Conservation (phyloP, 2,329 filamentous ascomycete species). For the Clonostachys sp. region DNA sequence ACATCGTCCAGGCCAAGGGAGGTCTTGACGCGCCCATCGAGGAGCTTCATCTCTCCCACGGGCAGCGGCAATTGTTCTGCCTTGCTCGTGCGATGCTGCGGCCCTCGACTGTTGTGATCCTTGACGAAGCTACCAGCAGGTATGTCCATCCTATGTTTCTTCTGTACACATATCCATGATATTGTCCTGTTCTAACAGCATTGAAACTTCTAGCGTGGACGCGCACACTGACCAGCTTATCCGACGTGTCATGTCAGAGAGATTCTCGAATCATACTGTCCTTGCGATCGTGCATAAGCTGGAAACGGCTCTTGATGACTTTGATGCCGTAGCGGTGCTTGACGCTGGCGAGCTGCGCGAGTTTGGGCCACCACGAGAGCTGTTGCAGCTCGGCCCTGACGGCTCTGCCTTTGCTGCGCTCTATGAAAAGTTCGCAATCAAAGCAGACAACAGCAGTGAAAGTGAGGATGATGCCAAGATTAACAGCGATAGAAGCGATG, state of each 20-base stretch:
- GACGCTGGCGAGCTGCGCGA: constrained; percentile 43
- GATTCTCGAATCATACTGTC: constrained; percentile 37
- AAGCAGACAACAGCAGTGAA: no score
- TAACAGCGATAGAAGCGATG: no score
- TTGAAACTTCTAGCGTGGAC: constrained; percentile 6
- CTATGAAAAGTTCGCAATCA: no score
- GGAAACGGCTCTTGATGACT: constrained; percentile 53
- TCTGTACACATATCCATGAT: background rate
- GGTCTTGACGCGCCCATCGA: constrained; percentile 26
- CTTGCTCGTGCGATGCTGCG: constrained; percentile 34
- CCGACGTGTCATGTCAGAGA: background rate
- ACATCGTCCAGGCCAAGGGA: constrained; percentile 27
- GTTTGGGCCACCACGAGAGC: constrained; percentile 2
- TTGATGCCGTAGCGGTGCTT: constrained; percentile 46
- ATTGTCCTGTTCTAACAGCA: background rate
- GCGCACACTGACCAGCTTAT: background rate
- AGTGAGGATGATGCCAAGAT: no score
- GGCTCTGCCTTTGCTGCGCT: no score
- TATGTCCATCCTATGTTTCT: background rate
- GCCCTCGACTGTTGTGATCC: constrained; percentile 23
- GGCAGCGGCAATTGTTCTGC: constrained; percentile 40
- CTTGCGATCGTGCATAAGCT: constrained; percentile 19
- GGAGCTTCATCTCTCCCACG: constrained; percentile 30
- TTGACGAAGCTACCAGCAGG: constrained; percentile 26
- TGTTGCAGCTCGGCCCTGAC: background rate